Evolutionary conservation across 768 basidiomycete genomes (phyloP).

Genomic region (Dentipellis sp.): DNA sequence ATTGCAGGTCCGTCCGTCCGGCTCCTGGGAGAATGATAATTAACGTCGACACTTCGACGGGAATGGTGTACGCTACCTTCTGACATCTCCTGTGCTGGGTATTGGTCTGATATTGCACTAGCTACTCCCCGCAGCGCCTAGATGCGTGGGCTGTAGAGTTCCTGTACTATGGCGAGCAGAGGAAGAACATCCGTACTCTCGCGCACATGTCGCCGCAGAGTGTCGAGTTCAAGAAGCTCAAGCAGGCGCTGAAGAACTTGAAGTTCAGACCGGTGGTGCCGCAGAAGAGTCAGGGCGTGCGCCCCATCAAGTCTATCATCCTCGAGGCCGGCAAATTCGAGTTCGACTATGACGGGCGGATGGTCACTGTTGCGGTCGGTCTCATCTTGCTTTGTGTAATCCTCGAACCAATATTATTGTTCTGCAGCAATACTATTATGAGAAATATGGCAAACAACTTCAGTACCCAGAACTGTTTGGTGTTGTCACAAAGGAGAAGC

Average conservation of each 20-base stretch:
- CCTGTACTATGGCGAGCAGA: not conserved
- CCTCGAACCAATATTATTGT: not conserved
- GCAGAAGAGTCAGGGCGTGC: not conserved
- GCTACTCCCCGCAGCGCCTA: not conserved
- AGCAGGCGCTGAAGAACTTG: not conserved
- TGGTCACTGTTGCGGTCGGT: not conserved
- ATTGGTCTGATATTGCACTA: not conserved
- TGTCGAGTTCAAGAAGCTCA: not conserved
- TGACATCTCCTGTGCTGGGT: not conserved
- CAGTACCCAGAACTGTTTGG: not conserved
- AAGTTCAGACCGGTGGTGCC: not conserved
- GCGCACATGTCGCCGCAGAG: not conserved
- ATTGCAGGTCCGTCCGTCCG: not conserved
- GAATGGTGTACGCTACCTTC: not conserved
- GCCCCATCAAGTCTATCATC: not conserved
- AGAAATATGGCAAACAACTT: not conserved
- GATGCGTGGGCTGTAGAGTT: not conserved
- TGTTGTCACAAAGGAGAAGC: not conserved
- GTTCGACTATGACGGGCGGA: not conserved
- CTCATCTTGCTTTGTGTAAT: not conserved
- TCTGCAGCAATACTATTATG: not conserved
- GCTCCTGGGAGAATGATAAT: not conserved
- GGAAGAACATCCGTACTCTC: not conserved
- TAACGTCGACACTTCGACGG: not conserved
- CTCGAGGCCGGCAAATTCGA: not conserved